These are phyloP conservation scores for Casuarina cunninghamiana DNA, from an alignment of 306 rosid species.

Conservation along the genomic window DNA sequence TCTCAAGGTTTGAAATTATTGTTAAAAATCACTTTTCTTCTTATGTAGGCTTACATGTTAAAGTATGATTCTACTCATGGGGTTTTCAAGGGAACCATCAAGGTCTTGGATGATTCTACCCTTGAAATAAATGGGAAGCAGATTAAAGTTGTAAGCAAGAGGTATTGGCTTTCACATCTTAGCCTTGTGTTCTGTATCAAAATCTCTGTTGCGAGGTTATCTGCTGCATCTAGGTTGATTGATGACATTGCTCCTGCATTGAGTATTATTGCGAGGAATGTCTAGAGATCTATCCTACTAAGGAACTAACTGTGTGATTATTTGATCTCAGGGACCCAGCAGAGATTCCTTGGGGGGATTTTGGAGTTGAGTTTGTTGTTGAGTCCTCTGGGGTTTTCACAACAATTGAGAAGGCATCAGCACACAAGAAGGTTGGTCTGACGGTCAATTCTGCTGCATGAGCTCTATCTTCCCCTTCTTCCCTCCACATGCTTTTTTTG, in stretches of 20 bases:
- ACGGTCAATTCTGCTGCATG: slow-evolving; percentile 18
- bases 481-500: neutral
- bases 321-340: slow-evolving; percentile 74
- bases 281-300: neutral
- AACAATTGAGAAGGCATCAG: slow-evolving; percentile 74
- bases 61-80: slow-evolving; percentile 97
- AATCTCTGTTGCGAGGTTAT: slow-evolving; percentile 3
- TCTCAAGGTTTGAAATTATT: neutral
- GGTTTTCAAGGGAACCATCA: slow-evolving; percentile 67
- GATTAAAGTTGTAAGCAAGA: slow-evolving; percentile 67
- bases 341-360: slow-evolving; percentile 92
- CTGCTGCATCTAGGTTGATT: neutral
- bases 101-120: slow-evolving; percentile 62
- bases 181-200: slow-evolving; percentile 10
- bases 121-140: slow-evolving; percentile 88
- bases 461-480: neutral
- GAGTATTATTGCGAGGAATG: neutral
- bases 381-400: slow-evolving; percentile 97
- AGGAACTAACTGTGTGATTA: slow-evolving; percentile 14
- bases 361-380: slow-evolving; percentile 81
- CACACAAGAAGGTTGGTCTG: slow-evolving; percentile 66
- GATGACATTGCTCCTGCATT: neutral
- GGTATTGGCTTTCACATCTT: slow-evolving; percentile 44
- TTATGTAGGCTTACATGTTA: slow-evolving; percentile 87
- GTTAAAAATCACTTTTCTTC: neutral